These are phyloP conservation scores for Saturnispora saitoi DNA, from an alignment of 805 yeast species.

Conservation along the genomic window DNA sequence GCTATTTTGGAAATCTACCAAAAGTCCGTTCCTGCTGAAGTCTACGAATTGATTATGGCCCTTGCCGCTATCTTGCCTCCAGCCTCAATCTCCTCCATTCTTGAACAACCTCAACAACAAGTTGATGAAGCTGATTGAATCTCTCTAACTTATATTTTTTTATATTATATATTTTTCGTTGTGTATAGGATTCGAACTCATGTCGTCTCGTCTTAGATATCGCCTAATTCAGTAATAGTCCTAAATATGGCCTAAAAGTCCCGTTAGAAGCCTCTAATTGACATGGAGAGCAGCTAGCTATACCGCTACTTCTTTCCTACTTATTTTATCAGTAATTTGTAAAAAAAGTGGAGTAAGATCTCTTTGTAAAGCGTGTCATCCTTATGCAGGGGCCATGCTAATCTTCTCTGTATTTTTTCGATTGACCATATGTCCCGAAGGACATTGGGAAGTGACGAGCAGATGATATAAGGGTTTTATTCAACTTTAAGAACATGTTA, in stretches of 20 bases:
- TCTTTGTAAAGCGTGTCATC: conserved; percentile 99
- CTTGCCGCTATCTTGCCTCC: conserved; percentile 92
- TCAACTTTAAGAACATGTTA: no score
- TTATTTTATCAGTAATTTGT: neutral
- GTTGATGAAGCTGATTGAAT: conserved; percentile 13
- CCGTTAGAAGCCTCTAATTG: neutral
- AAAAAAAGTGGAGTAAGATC: conserved; percentile 86
- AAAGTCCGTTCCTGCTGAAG: conserved; percentile 72
- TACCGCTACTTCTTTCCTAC: neutral
- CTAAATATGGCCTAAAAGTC: neutral
- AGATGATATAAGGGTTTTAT: no score
- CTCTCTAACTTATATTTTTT: neutral
- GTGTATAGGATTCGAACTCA: conserved; percentile 5
- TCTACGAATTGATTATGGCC: conserved; percentile 75
- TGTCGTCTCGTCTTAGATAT: neutral
- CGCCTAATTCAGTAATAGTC: neutral
- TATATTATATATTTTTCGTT: conserved; percentile 2
- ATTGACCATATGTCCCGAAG: conserved; percentile 96
- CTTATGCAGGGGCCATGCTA: conserved; percentile 99
- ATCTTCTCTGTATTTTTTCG: conserved; percentile 99
- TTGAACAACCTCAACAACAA: conserved; percentile 31
- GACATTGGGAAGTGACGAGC: conserved; percentile 20
- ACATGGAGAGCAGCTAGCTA: neutral
- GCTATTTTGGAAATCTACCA: conserved; percentile 86
- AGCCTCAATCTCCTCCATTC: conserved; percentile 57